Conservation (phyloP, 768 basidiomycete species). For the Leucosporidium yakuticum region DNA sequence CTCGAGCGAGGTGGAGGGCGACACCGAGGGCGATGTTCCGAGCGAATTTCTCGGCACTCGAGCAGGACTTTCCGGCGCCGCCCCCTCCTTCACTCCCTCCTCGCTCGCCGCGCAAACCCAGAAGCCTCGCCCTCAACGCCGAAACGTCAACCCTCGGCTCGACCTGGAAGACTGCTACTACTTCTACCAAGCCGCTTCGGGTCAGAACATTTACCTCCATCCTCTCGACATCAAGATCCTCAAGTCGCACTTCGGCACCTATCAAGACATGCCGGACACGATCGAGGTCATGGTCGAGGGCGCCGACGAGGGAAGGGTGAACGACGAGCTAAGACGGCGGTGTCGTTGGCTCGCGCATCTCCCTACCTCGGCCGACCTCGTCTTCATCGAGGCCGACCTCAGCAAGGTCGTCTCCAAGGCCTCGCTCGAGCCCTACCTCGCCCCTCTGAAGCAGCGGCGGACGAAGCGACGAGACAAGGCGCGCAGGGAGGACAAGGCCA, state of each 20-base stretch:
- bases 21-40: conserved; percentile 5
- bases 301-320: conserved; percentile 49
- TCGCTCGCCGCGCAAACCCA: neutral
- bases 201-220: conserved; percentile 84
- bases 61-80: neutral
- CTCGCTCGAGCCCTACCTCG: conserved; percentile 75
- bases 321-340: conserved; percentile 86
- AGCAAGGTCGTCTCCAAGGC: conserved; percentile 60
- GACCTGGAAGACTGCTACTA: conserved; percentile 71
- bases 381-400: conserved; percentile 85
- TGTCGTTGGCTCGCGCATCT: conserved; percentile 94
- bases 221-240: conserved; percentile 93
- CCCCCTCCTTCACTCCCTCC: conserved; percentile 5
- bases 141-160: conserved; percentile 78
- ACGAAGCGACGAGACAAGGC: conserved; percentile 71
- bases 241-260: conserved; percentile 71
- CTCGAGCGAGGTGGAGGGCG: conserved; percentile 37
- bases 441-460: conserved; percentile 67
- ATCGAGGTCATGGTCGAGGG: conserved; percentile 74
- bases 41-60: conserved; percentile 19
- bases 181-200: conserved; percentile 91
- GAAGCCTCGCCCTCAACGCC: conserved; percentile 35
- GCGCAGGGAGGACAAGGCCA: conserved; percentile 79
- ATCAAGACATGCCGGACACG: conserved; percentile 73
- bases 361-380: conserved; percentile 83